Evolutionary conservation across 2,329 filamentous ascomycete genomes (phyloP).

Genomic region (Colletotrichum sp.): DNA sequence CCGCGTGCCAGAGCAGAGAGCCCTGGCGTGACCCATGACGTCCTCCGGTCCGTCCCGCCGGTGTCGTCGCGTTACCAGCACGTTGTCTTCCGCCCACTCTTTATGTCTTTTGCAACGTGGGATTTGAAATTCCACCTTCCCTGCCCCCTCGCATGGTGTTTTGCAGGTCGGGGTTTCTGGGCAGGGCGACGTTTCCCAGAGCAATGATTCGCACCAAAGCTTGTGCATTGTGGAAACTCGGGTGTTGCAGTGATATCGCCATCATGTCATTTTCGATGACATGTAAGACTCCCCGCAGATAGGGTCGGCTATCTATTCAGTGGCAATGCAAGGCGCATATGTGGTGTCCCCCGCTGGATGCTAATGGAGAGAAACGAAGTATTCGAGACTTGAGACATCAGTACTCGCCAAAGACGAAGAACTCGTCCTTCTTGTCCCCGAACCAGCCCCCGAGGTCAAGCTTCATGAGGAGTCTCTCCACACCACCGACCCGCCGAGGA

Average conservation of each 20-base stretch:
- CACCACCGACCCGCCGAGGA: conserved; percentile 75
- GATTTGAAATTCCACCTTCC: background rate
- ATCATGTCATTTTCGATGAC: background rate
- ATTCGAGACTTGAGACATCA: background rate
- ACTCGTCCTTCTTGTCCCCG: conserved; percentile 32
- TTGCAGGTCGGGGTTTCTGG: background rate
- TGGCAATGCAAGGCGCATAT: background rate
- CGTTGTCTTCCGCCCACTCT: background rate
- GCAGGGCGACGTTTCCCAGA: background rate
- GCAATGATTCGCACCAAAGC: background rate
- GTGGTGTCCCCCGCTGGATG: background rate
- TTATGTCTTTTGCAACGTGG: background rate
- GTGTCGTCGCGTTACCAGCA: background rate
- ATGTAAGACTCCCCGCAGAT: background rate
- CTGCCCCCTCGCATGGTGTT: background rate
- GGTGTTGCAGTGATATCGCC: background rate
- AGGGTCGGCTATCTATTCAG: background rate
- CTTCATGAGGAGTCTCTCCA: conserved; percentile 91
- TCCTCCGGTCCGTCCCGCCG: background rate
- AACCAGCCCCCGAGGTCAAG: conserved; percentile 74
- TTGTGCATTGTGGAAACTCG: background rate
- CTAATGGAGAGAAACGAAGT: background rate
- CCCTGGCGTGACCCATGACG: conserved; percentile 17
- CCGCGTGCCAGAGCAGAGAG: background rate
- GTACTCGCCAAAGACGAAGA: conserved; percentile 9